Evolutionary conservation across 2,329 filamentous ascomycete genomes (phyloP).

Genomic region (Raffaelea ambrosiae): DNA sequence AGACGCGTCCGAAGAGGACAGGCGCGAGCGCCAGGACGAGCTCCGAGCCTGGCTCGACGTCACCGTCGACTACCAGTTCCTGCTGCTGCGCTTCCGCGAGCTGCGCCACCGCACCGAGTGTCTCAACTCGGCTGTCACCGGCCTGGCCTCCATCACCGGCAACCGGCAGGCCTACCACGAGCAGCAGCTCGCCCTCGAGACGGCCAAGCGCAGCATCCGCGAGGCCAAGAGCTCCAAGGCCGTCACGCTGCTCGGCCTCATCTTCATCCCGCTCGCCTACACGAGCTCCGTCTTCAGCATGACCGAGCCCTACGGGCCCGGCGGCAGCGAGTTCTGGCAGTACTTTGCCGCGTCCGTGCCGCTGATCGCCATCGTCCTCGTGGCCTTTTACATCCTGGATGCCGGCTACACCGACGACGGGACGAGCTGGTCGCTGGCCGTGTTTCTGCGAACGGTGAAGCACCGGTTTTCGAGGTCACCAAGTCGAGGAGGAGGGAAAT

Average conservation of each 20-base stretch:
- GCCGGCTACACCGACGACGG: slow-evolving; percentile 16
- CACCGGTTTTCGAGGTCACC: neutral
- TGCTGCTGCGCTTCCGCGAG: slow-evolving; percentile 15
- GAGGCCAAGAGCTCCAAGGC: slow-evolving; percentile 17
- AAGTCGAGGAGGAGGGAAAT: neutral
- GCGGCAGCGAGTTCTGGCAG: slow-evolving; percentile 12
- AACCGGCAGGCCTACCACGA: slow-evolving; percentile 15
- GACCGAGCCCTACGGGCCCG: slow-evolving; percentile 13
- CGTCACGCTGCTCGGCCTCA: slow-evolving; percentile 16
- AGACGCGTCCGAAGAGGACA: neutral
- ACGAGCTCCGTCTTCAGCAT: slow-evolving; percentile 16
- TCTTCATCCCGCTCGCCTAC: slow-evolving; percentile 17
- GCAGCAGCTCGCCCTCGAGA: slow-evolving; percentile 13
- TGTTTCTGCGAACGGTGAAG: slow-evolving; percentile 3
- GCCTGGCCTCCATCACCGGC: slow-evolving; percentile 16
- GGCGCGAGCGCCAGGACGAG: neutral
- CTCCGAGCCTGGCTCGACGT: slow-evolving; percentile 10
- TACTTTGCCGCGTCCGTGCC: slow-evolving; percentile 15
- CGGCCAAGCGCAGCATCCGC: slow-evolving; percentile 13
- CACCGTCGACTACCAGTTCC: slow-evolving; percentile 15
- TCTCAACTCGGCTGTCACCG: slow-evolving; percentile 16
- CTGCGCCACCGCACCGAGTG: slow-evolving; percentile 14
- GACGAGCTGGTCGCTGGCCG: slow-evolving; percentile 12
- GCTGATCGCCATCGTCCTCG: slow-evolving; percentile 12
- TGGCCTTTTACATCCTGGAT: slow-evolving; percentile 14